A percentile compares a stretch with the other conserved stretches of the same genome.
phyloP scores from a whole-genome alignment of 495 filamentous ascomycete genomes.

The Aspergillus cristatus region DNA sequence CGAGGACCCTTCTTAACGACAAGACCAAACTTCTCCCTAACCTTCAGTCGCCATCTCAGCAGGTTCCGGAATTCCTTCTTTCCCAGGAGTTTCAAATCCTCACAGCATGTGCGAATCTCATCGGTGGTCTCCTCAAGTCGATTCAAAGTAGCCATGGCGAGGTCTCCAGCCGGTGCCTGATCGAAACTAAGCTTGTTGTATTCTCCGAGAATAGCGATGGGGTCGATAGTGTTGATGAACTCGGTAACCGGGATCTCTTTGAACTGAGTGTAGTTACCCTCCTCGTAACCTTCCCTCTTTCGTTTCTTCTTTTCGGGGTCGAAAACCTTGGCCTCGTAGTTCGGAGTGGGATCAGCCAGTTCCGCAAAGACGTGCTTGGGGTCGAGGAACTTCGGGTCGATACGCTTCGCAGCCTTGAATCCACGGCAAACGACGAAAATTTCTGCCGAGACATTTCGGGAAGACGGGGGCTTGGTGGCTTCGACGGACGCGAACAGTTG shows the following conservation, averaged over 20 bases:
- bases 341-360: constrained; percentile 76
- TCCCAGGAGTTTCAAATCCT: constrained; percentile 83
- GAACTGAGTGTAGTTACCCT: constrained; percentile 88
- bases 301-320: constrained; percentile 95
- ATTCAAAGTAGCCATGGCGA: constrained; percentile 76
- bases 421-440: constrained; percentile 96
- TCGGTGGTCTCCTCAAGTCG: constrained; percentile 88
- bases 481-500: constrained; percentile 92
- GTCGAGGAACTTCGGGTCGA: constrained; percentile 91
- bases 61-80: constrained; percentile 90
- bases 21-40: constrained; percentile 86
- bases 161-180: constrained; percentile 66
- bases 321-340: constrained; percentile 96
- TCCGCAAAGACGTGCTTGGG: constrained; percentile 90
- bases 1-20: constrained; percentile 53
- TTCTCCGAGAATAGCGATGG: constrained; percentile 87
- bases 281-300: constrained; percentile 94
- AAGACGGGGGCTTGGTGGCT: constrained; percentile 93
- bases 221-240: constrained; percentile 91
- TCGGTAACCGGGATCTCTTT: constrained; percentile 81
- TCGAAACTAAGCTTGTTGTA: constrained; percentile 78
- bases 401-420: constrained; percentile 83
- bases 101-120: constrained; percentile 77
- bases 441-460: constrained; percentile 90
- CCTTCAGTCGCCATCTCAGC: constrained; percentile 85